phyloP scores from a whole-genome alignment of 768 basidiomycete genomes.

The Gautieria morchelliformis region DNA sequence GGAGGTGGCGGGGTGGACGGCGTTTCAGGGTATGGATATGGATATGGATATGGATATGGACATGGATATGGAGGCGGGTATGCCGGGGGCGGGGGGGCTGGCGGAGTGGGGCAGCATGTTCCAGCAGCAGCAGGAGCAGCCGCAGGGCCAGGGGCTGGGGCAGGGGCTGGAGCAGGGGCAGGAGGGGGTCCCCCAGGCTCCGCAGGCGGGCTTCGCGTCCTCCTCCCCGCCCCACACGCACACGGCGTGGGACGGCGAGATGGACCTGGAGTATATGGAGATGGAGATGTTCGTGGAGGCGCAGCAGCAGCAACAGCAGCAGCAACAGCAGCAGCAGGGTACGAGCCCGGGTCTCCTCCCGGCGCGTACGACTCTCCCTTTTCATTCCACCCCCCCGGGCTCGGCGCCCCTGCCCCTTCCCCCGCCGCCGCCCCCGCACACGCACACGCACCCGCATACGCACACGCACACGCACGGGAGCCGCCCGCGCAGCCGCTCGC shows the following conservation, averaged over 20 bases:
- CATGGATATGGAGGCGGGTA: not conserved
- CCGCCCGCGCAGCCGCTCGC: conserved; percentile 11
- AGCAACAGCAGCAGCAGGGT: not conserved
- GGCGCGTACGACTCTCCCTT: conserved; percentile 41
- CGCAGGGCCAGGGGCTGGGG: too few species aligned
- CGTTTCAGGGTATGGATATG: conserved; percentile 30
- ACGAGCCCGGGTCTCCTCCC: not conserved
- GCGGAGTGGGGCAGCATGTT: not conserved
- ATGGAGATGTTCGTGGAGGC: not conserved
- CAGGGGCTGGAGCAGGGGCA: too few species aligned
- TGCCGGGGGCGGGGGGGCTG: not conserved
- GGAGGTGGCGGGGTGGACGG: too few species aligned
- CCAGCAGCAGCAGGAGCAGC: too few species aligned
- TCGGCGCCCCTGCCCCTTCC: conserved; percentile 33
- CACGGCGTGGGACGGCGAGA: too few species aligned
- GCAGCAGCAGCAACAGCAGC: not conserved
- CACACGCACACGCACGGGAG: conserved; percentile 12
- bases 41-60: conserved; percentile 19
- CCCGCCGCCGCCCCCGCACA: too few species aligned
- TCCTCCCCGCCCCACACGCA: too few species aligned
- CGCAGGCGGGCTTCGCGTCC: too few species aligned
- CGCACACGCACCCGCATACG: too few species aligned
- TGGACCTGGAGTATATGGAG: not conserved
- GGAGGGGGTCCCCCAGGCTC: too few species aligned
- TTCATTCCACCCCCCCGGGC: conserved; percentile 65